phyloP scores from a whole-genome alignment of 768 basidiomycete genomes.

The Sarcomyxa edulis region DNA sequence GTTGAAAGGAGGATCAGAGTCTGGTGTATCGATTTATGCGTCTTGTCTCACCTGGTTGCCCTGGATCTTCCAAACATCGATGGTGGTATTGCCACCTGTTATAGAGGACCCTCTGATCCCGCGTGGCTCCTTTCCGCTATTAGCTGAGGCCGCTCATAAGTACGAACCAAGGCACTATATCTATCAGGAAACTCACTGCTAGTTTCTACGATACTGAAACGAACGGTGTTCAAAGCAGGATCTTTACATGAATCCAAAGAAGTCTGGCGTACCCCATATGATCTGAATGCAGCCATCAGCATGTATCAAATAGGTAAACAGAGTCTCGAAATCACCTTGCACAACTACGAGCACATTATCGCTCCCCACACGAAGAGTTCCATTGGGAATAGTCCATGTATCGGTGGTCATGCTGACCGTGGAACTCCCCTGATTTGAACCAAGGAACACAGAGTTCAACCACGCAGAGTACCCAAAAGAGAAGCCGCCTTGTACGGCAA shows the following conservation, averaged over 20 bases:
- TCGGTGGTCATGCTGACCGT: constrained; percentile 37
- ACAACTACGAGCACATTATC: constrained; percentile 38
- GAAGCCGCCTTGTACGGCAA: constrained; percentile 43
- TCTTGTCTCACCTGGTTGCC: constrained; percentile 31
- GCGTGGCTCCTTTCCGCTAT: constrained; percentile 43
- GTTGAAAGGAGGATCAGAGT: background rate
- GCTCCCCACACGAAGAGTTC: constrained; percentile 24
- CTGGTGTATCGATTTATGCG: background rate
- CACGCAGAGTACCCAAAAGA: constrained; percentile 50
- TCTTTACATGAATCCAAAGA: background rate
- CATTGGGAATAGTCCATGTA: constrained; percentile 34
- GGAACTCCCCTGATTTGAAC: constrained; percentile 38
- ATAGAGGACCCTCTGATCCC: constrained; percentile 42
- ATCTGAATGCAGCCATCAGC: constrained; percentile 26
- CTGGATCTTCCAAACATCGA: constrained; percentile 36
- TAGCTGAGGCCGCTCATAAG: constrained; percentile 24
- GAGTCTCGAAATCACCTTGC: constrained; percentile 21
- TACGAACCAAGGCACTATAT: background rate
- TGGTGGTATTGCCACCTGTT: constrained; percentile 32
- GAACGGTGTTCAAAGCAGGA: background rate
- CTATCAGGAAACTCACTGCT: constrained; percentile 37
- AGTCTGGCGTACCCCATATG: constrained; percentile 47
- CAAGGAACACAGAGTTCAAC: constrained; percentile 44
- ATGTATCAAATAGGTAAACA: background rate
- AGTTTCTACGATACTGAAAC: constrained; percentile 37